phyloP scores from a whole-genome alignment of 176 grass and related monocot genomes.

The Bothriochloa decipiens region DNA sequence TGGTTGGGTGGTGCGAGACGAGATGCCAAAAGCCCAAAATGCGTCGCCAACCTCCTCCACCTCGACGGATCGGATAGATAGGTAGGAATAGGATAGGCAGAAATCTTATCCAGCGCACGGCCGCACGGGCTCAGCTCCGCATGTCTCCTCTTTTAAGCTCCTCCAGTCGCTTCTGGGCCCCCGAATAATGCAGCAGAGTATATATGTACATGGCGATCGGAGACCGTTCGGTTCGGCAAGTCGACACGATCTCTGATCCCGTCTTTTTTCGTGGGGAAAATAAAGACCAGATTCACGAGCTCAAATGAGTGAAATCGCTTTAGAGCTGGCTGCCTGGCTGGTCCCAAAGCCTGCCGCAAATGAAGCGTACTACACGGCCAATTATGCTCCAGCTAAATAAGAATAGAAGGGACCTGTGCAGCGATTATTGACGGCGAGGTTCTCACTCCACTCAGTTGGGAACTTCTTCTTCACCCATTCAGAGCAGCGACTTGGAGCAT shows the following conservation, averaged over 20 bases:
- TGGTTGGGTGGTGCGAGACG: not conserved
- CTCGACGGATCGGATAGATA: not conserved
- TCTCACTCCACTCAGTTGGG: no score
- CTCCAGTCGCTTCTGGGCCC: constrained; percentile 35
- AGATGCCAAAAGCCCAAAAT: constrained; percentile 27
- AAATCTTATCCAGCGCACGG: constrained; percentile 28
- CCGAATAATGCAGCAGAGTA: not conserved
- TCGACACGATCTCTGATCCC: not conserved
- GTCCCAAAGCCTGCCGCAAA: not conserved
- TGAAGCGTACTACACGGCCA: not conserved
- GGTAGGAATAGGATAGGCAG: not conserved
- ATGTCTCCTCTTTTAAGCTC: constrained; percentile 51
- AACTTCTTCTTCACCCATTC: not conserved
- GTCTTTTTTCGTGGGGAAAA: not conserved
- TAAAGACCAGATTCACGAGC: constrained; percentile 8
- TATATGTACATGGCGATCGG: not conserved
- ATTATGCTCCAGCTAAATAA: not conserved
- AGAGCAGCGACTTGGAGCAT: not conserved
- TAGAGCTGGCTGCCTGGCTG: not conserved
- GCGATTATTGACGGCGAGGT: no score
- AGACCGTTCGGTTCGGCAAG: not conserved
- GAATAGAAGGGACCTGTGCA: no score
- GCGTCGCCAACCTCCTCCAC: not conserved
- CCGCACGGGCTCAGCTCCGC: constrained; percentile 28
- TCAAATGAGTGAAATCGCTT: not conserved